Percentiles rank a stretch among this genome's conserved stretches.
phyloP scores from a whole-genome alignment of 2,329 filamentous ascomycete species.

The Leptodontidium sp. region DNA sequence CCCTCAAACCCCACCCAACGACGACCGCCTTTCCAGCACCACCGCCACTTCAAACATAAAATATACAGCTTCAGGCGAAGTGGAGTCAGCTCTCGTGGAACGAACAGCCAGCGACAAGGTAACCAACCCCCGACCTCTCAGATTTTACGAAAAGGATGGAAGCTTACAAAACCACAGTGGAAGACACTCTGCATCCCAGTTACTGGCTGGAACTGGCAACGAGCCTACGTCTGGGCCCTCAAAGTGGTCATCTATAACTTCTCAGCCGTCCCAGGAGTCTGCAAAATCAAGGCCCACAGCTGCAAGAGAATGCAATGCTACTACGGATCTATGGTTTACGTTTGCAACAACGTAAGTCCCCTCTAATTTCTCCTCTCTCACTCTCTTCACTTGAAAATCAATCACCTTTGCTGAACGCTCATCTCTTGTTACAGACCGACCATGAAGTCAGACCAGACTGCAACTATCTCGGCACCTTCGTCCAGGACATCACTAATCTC shows the following conservation, averaged over 20 bases:
- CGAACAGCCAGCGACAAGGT: not conserved
- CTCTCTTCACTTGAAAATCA: no score
- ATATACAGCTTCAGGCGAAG: not conserved
- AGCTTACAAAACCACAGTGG: not conserved
- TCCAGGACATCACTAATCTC: not conserved
- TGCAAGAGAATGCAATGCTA: slow-evolving; percentile 10
- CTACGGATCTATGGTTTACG: slow-evolving; percentile 5
- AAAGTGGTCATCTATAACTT: not conserved
- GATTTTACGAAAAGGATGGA: not conserved
- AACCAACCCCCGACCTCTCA: not conserved
- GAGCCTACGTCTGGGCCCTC: slow-evolving; percentile 11
- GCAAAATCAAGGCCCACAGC: slow-evolving; percentile 5
- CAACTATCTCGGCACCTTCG: slow-evolving; percentile 1
- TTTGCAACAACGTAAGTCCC: slow-evolving; percentile 7
- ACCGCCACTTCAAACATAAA: not conserved
- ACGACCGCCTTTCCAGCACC: not conserved
- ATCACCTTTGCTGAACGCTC: no score
- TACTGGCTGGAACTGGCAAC: not conserved
- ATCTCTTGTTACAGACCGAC: not conserved
- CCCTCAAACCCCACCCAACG: not conserved
- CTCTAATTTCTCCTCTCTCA: no score
- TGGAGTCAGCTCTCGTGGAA: not conserved
- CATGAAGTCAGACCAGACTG: not conserved
- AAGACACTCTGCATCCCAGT: not conserved
- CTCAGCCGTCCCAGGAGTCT: not conserved